Conservation (phyloP, 129 eudicot species). For the Helianthus tuberosus region DNA sequence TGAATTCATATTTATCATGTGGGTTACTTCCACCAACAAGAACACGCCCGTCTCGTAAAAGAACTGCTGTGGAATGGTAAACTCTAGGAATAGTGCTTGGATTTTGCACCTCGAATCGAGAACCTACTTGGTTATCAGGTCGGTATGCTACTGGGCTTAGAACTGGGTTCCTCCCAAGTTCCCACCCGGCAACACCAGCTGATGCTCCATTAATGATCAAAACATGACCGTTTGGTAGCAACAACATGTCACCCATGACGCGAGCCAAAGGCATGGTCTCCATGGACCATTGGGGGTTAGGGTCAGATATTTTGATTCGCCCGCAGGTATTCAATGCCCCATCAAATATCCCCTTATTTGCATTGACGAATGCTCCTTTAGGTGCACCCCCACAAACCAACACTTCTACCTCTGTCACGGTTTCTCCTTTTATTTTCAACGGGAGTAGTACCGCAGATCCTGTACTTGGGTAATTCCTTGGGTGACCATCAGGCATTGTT, state of each 20-base stretch:
- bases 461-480: slow-evolving; percentile 70
- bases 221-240: slow-evolving; percentile 53
- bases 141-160: slow-evolving; percentile 43
- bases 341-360: slow-evolving; percentile 40
- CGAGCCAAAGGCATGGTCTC: slow-evolving; percentile 68
- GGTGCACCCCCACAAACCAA: slow-evolving; percentile 82
- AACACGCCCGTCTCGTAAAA: too few relatives aligned
- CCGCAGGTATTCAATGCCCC: slow-evolving; percentile 51
- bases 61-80: slow-evolving; percentile 47
- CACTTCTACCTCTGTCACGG: slow-evolving; percentile 36
- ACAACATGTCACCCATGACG: slow-evolving; percentile 46
- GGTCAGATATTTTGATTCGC: slow-evolving; percentile 49
- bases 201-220: slow-evolving; percentile 56
- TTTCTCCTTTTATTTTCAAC: slow-evolving; percentile 33
- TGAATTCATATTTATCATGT: neutral
- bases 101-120: slow-evolving; percentile 22
- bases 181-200: slow-evolving; percentile 63
- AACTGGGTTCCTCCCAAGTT: slow-evolving; percentile 35
- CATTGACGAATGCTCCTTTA: slow-evolving; percentile 37
- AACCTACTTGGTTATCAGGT: slow-evolving; percentile 26
- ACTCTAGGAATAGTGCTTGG: slow-evolving; percentile 43
- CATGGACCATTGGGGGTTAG: slow-evolving; percentile 50
- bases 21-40: too few relatives aligned
- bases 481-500: slow-evolving; percentile 65
- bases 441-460: slow-evolving; percentile 83